These are phyloP conservation scores for Xeromyces bisporus DNA, from an alignment of 495 filamentous ascomycete genomes.

Conservation along the genomic window DNA sequence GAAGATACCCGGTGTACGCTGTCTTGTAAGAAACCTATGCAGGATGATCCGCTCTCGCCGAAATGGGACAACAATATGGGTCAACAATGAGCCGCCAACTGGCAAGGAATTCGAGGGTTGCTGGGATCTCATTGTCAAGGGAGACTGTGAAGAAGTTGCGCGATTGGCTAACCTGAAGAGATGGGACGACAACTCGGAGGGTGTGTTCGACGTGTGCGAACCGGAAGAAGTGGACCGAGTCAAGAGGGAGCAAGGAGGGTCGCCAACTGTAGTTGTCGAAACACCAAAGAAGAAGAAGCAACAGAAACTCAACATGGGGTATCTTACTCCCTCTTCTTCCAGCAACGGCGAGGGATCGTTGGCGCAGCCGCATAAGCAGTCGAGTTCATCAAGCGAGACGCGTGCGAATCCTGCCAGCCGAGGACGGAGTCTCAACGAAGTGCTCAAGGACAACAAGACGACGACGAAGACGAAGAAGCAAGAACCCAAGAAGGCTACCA, in stretches of 20 bases:
- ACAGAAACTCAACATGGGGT: constrained; percentile 23
- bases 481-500: constrained; percentile 8
- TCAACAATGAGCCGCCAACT: constrained; percentile 72
- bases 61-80: constrained; percentile 87
- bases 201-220: constrained; percentile 28
- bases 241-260: constrained; percentile 12
- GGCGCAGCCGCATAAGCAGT: constrained; percentile 10
- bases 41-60: constrained; percentile 55
- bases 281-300: constrained; percentile 27
- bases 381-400: constrained; percentile 4
- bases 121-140: constrained; percentile 79
- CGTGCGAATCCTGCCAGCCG: constrained; percentile 14
- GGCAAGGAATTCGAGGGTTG: constrained; percentile 77
- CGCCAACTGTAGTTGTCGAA: constrained; percentile 25
- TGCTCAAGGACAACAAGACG: constrained; percentile 12
- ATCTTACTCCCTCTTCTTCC: constrained; percentile 47
- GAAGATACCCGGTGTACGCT: constrained; percentile 81
- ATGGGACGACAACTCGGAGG: constrained; percentile 49
- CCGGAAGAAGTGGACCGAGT: constrained; percentile 23
- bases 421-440: constrained; percentile 14
- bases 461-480: constrained; percentile 11
- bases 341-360: constrained; percentile 21
- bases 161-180: constrained; percentile 50
- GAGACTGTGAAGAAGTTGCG: constrained; percentile 79
- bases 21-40: constrained; percentile 84